Evolutionary conservation across 192 early-diverging fungal species (phyloP).

Genomic region (Spizellomyces sp.): DNA sequence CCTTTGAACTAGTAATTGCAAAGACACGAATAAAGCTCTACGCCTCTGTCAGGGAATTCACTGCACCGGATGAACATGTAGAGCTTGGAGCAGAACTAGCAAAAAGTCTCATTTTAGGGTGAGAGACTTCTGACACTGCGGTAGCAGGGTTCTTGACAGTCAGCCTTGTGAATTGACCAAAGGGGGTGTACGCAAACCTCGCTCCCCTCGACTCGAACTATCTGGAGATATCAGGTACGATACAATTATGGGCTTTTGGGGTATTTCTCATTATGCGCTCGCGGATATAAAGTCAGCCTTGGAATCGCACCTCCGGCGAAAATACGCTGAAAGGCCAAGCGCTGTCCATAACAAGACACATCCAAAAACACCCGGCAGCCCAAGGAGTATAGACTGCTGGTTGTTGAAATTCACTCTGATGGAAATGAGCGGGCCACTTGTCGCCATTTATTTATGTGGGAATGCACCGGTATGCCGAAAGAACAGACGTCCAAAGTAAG

Average conservation of each 20-base stretch:
- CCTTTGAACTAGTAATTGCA: constrained; percentile 60
- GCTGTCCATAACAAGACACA: constrained; percentile 48
- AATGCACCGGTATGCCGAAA: constrained; percentile 6
- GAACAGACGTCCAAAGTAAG: too few relatives aligned
- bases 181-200: constrained; percentile 68
- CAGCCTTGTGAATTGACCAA: constrained; percentile 57
- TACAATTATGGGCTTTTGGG: too few relatives aligned
- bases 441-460: constrained; percentile 35
- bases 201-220: constrained; percentile 57
- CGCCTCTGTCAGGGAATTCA: constrained; percentile 78
- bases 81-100: constrained; percentile 56
- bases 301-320: constrained; percentile 65
- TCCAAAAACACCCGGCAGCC: background rate
- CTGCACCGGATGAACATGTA: constrained; percentile 48
- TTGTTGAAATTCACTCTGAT: constrained; percentile 53
- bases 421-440: constrained; percentile 14
- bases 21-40: constrained; percentile 44
- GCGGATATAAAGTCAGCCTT: constrained; percentile 63
- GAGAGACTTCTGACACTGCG: background rate
- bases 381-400: constrained; percentile 58
- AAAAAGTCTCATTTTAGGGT: constrained; percentile 27
- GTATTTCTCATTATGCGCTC: too few relatives aligned
- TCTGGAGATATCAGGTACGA: constrained; percentile 51
- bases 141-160: constrained; percentile 8
- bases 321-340: constrained; percentile 71